A percentile compares a stretch with the other conserved stretches of the same genome.
Conservation (phyloP, 163 green algal species). For the Prototheca wickerhamii region DNA sequence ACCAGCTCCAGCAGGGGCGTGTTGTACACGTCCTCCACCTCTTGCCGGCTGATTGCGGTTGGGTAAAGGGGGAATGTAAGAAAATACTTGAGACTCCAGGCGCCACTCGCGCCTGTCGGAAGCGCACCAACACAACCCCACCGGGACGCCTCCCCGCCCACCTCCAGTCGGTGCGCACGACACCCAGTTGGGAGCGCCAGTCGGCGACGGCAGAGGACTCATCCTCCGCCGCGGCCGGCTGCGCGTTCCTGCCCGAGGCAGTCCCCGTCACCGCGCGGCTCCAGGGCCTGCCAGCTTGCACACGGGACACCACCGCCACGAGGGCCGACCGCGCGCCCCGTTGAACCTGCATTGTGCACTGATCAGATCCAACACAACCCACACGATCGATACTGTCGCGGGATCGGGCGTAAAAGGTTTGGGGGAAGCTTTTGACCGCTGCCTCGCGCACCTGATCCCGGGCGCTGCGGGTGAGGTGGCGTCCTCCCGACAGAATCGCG, state of each 20-base stretch:
- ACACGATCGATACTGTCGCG: neutral
- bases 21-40: conserved; percentile 87
- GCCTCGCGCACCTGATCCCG: no score
- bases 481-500: no score
- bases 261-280: neutral
- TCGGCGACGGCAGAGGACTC: neutral
- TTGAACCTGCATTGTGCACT: neutral
- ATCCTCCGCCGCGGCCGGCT: conserved; percentile 16
- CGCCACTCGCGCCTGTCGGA: neutral
- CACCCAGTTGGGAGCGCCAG: conserved; percentile 58
- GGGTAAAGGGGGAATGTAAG: neutral
- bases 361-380: neutral
- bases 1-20: conserved; percentile 91
- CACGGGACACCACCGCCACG: neutral
- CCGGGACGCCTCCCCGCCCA: no score
- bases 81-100: neutral
- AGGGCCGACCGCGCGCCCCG: neutral
- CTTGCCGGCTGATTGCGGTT: conserved; percentile 59
- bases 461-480: no score
- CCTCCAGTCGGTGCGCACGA: conserved; percentile 77
- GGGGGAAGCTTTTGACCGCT: no score
- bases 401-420: no score
- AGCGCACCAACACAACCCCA: neutral
- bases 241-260: conserved; percentile 7
- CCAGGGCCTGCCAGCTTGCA: neutral